These are phyloP conservation scores for Solanum okadae DNA, from an alignment of 257 asterid species.

Conservation along the genomic window DNA sequence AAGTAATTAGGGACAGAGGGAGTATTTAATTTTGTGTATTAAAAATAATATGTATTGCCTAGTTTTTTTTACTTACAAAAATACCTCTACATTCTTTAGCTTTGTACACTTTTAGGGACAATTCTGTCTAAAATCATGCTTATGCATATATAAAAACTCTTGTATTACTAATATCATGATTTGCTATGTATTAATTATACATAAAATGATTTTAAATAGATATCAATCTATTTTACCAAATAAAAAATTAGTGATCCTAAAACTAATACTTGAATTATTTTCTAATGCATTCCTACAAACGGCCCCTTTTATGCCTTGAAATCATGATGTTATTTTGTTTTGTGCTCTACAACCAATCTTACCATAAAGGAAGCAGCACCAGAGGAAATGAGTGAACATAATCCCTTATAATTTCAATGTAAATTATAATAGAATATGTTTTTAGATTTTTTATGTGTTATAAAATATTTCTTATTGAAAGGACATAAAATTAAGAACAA, in stretches of 20 bases:
- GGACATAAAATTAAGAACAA: not conserved
- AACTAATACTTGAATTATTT: not conserved
- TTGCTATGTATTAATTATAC: no score
- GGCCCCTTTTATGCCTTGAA: not conserved
- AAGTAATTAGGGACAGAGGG: no score
- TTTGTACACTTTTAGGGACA: no score
- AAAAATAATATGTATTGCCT: no score
- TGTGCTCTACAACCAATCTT: not conserved
- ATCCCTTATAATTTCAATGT: not conserved
- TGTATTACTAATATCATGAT: no score
- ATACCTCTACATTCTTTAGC: no score
- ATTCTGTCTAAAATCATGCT: no score
- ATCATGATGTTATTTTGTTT: not conserved
- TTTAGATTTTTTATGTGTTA: not conserved
- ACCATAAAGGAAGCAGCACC: not conserved
- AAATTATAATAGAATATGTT: not conserved
- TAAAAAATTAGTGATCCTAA: not conserved
- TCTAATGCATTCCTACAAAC: not conserved
- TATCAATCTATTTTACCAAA: not conserved
- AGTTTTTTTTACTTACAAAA: no score
- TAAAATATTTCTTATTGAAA: not conserved
- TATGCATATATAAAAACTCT: not conserved
- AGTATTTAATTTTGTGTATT: no score
- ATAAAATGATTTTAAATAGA: no score
- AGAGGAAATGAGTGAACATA: not conserved